Conservation (phyloP, 2,329 filamentous ascomycete species). For the Hysterium pulicare region DNA sequence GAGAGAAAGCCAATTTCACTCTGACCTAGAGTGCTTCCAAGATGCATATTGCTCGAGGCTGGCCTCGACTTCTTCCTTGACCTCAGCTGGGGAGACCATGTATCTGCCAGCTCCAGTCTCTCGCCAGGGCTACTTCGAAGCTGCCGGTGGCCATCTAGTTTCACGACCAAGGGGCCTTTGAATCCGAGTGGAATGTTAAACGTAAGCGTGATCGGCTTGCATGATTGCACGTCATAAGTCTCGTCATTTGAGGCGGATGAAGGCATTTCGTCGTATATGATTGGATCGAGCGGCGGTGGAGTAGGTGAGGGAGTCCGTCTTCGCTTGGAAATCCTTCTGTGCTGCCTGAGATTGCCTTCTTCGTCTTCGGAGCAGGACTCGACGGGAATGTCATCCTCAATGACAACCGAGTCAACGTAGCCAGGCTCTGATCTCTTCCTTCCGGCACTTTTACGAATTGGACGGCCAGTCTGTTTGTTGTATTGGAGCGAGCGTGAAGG, state of each 20-base stretch:
- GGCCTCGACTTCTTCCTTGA: constrained; percentile 2
- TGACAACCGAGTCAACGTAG: constrained; percentile 40
- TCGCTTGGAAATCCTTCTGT: constrained; percentile 30
- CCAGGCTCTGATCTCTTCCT: constrained; percentile 30
- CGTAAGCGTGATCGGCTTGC: constrained; percentile 38
- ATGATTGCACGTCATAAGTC: constrained; percentile 12
- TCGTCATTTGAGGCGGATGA: constrained; percentile 31
- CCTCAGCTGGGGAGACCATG: constrained; percentile 15
- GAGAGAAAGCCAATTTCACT: constrained; percentile 20
- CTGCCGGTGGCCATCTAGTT: constrained; percentile 32
- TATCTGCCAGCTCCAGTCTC: constrained; percentile 12
- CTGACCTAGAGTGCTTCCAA: background rate
- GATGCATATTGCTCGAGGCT: background rate
- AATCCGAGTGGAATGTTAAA: constrained; percentile 46
- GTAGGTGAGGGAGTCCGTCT: constrained; percentile 34
- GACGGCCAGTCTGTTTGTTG: constrained; percentile 42
- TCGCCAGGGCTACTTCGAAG: no score
- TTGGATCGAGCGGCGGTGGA: constrained; percentile 31
- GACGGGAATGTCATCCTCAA: constrained; percentile 31
- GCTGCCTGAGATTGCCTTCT: constrained; percentile 23
- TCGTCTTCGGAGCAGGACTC: constrained; percentile 27
- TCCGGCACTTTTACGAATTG: constrained; percentile 41
- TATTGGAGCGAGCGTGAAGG: constrained; percentile 27
- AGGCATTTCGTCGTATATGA: constrained; percentile 28
- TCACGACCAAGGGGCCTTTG: constrained; percentile 44